Percentiles rank a stretch among this genome's conserved stretches.
Conservation (phyloP, 352 stramenopile species). For the Phytopythium ostracodes region DNA sequence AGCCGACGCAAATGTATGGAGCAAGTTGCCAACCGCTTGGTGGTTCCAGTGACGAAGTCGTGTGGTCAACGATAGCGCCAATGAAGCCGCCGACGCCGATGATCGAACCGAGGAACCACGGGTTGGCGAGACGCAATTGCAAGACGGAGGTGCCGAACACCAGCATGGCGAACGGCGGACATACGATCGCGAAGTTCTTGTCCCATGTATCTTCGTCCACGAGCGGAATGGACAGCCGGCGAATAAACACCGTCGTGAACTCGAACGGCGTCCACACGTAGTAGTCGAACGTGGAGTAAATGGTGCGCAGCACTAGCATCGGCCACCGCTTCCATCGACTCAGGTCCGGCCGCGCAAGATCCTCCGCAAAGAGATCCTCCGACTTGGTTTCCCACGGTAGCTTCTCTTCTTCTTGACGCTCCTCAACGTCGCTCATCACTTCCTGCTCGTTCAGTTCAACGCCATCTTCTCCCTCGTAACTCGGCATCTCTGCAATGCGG, state of each 20-base stretch:
- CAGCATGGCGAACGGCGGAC: conserved; percentile 57
- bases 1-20: conserved; percentile 66
- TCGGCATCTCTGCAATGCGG: conserved; percentile 48
- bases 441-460: conserved; percentile 14
- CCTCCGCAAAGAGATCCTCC: conserved; percentile 2
- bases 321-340: conserved; percentile 21
- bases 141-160: conserved; percentile 53
- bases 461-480: conserved; percentile 10
- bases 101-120: conserved; percentile 41
- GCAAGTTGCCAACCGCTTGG: conserved; percentile 42
- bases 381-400: conserved; percentile 7
- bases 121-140: conserved; percentile 38
- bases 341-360: conserved; percentile 14
- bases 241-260: conserved; percentile 58
- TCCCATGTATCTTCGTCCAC: conserved; percentile 82
- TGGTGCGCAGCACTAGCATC: conserved; percentile 11
- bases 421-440: conserved; percentile 11
- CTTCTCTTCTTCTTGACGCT: conserved; percentile 19
- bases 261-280: conserved; percentile 74
- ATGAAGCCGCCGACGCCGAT: conserved; percentile 36
- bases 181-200: conserved; percentile 64
- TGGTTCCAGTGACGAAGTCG: conserved; percentile 36
- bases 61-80: conserved; percentile 41
- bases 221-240: conserved; percentile 69
- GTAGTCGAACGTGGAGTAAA: conserved; percentile 31